Evolutionary conservation across 805 yeast species (phyloP).

Genomic region (Starmerella asiatica): DNA sequence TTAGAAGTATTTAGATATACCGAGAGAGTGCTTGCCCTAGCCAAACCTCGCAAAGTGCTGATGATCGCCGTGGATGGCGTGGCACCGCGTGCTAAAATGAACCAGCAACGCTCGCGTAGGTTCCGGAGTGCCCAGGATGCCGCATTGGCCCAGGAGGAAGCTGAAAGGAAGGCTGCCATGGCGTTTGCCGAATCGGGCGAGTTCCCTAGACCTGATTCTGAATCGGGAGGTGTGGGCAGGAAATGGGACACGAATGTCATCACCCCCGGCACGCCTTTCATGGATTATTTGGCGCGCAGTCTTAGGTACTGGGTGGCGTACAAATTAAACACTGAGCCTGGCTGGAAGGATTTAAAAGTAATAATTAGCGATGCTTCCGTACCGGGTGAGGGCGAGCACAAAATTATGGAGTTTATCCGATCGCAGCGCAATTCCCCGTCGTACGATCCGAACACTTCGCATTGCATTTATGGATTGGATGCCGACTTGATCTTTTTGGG

Average conservation of each 20-base stretch:
- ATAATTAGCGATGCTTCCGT: constrained; percentile 91
- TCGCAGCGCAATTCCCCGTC: constrained; percentile 76
- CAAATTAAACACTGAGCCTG: constrained; percentile 77
- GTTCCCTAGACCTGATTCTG: constrained; percentile 12
- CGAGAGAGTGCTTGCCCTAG: constrained; percentile 81
- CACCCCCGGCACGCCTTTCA: constrained; percentile 97
- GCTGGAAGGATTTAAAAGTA: constrained; percentile 81
- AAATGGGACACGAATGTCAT: constrained; percentile 94
- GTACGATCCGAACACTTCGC: constrained; percentile 86
- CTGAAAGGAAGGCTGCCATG: constrained; percentile 22
- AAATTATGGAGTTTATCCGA: constrained; percentile 89
- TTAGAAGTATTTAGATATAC: constrained; percentile 86
- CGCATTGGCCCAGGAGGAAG: constrained; percentile 48
- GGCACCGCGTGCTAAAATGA: constrained; percentile 97
- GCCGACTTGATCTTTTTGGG: constrained; percentile 95
- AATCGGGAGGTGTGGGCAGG: constrained; percentile 58
- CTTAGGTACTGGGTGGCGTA: constrained; percentile 86
- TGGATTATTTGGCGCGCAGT: constrained; percentile 76
- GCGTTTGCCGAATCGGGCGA: constrained; percentile 59
- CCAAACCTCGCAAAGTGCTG: constrained; percentile 81
- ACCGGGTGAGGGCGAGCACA: constrained; percentile 99
- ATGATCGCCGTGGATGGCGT: constrained; percentile 98
- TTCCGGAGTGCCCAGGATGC: constrained; percentile 89
- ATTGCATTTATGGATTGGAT: constrained; percentile 92
- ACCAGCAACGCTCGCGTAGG: constrained; percentile 89